Base-by-base conservation (phyloP, 2,329 filamentous ascomycete genomes). In the Rutstroemia sp. region DNA sequence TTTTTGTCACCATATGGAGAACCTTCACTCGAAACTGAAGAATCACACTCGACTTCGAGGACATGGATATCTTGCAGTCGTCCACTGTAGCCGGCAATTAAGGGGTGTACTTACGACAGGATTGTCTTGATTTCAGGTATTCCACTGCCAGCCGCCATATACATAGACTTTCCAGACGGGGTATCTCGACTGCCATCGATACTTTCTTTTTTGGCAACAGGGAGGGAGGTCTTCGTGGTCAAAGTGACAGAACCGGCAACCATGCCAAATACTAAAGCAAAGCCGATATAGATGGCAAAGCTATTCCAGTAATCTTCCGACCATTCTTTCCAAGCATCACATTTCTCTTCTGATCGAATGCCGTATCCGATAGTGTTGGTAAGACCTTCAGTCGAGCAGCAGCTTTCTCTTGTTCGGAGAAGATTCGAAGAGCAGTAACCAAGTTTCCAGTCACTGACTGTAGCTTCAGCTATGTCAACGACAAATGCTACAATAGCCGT, bases 51-150 rank as follows among this genome's bases (percentile, higher is more conserved):
- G 30, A 34, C 4, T 10, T 34, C 2, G 30, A 34, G 30, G 30
- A 34, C 10, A 34, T 34, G 30, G 30, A 12, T 12, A 12, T 12
- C 30, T 34, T 34, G 30, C 3, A 34, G 30, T 12, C 30, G 12
- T 12, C 9, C 10, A 34, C 4, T 12, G 9, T 34, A 34, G 30
- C 30, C 30, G 9, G 10, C 3, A 9, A 34, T 19, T 19, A 42
- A 42, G 39, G 17, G 39, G 39, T 34, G 30, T 14, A 42, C 39
- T 42, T 42, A 42, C 39, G 39, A 42, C 2, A 83, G 68, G 41
- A 83, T 79, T 1, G 79, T 82, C 66, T 83, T 83, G 70, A 83
- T 82, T 67, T 83, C 80, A 0, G 81, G 81, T 37, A 84, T 83
- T 0, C 81, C 81, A 57, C 73, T 77, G 5, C 81, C 80, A 37